phyloP scores from a whole-genome alignment of 768 basidiomycete genomes.

The Boletus huronensis region DNA sequence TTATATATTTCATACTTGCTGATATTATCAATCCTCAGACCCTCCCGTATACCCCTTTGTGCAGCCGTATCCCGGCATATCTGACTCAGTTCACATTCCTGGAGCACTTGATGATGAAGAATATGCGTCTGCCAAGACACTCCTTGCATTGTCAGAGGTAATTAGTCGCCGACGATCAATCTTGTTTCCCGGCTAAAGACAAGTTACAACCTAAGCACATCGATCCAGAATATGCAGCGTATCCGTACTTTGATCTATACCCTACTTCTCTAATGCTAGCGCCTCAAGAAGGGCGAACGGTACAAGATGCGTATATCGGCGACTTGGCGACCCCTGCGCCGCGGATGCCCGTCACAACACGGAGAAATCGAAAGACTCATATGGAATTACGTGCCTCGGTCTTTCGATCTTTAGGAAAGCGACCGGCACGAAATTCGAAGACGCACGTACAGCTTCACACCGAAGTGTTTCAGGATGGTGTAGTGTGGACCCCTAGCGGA shows the following conservation, averaged over 20 bases:
- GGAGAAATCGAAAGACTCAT: conserved; percentile 20
- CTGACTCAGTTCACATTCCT: neutral
- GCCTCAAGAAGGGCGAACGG: neutral
- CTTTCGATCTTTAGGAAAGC: conserved; percentile 9
- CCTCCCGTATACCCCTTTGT: conserved; percentile 17
- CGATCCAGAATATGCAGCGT: conserved; percentile 8
- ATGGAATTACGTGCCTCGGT: conserved; percentile 17
- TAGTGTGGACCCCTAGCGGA: conserved; percentile 31
- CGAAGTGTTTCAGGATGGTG: conserved; percentile 29
- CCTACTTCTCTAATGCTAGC: neutral
- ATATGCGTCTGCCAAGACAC: neutral
- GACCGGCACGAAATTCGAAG: conserved; percentile 18
- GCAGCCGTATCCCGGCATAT: conserved; percentile 6
- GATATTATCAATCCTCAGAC: conserved; percentile 5
- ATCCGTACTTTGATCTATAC: conserved; percentile 28
- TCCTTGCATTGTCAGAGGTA: conserved; percentile 15
- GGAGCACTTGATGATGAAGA: conserved; percentile 4
- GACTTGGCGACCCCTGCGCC: neutral
- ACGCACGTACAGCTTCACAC: conserved; percentile 35
- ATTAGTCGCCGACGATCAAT: neutral
- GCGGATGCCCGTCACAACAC: neutral
- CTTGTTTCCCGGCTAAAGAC: conserved; percentile 1
- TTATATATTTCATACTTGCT: neutral
- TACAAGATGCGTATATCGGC: neutral
- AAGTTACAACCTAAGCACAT: neutral